Percentiles rank a stretch among this genome's conserved stretches.
These are phyloP conservation scores for Russula olivacea DNA, from an alignment of 768 basidiomycete genomes.

Conservation along the genomic window DNA sequence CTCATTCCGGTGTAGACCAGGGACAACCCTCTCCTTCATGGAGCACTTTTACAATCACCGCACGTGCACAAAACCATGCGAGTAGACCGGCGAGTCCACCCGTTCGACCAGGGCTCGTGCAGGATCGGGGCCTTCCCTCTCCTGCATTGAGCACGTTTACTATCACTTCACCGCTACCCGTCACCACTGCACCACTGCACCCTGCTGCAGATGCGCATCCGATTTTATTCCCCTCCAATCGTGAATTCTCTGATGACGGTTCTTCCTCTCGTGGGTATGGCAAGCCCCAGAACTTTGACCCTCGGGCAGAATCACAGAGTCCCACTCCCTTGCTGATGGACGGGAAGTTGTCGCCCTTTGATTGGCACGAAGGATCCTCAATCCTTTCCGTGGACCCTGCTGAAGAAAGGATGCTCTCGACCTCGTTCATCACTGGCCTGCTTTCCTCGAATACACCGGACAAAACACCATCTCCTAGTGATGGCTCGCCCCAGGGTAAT, in stretches of 20 bases:
- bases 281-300: neutral
- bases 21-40: slow-evolving; percentile 25
- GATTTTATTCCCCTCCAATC: neutral
- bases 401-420: slow-evolving; percentile 53
- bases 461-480: slow-evolving; percentile 23
- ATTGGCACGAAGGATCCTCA: slow-evolving; percentile 60
- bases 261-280: neutral
- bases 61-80: slow-evolving; percentile 26
- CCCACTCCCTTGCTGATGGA: neutral
- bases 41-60: slow-evolving; percentile 8
- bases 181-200: neutral
- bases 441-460: slow-evolving; percentile 30
- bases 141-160: slow-evolving; percentile 11
- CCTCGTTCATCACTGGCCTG: slow-evolving; percentile 55
- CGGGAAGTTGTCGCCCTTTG: slow-evolving; percentile 36
- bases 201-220: neutral
- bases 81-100: neutral
- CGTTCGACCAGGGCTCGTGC: neutral
- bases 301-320: slow-evolving; percentile 1
- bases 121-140: slow-evolving; percentile 1
- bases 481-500: slow-evolving; percentile 6
- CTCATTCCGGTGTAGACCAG: slow-evolving; percentile 30
- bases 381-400: slow-evolving; percentile 50
- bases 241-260: neutral
- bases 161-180: neutral